Conservation (phyloP, 192 early-diverging fungal species). For the Kickxella alabastrina region DNA sequence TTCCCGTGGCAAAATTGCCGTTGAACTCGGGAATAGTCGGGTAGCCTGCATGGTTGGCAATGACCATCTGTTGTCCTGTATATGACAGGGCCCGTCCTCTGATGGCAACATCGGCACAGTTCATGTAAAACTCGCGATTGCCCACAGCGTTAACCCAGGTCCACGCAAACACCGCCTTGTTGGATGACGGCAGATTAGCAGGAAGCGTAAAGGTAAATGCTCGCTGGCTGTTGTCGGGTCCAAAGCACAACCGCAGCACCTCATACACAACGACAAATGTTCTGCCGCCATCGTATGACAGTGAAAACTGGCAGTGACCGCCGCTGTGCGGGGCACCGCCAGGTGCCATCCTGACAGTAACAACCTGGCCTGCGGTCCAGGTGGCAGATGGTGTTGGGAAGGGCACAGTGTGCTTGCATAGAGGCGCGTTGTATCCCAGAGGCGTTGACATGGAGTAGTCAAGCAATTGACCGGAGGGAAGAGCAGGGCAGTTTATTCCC, state of each 20-base stretch:
- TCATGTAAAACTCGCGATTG: conserved; percentile 46
- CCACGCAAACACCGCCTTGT: conserved; percentile 53
- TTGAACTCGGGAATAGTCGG: conserved; percentile 44
- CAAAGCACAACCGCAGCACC: background rate
- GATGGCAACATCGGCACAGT: conserved; percentile 29
- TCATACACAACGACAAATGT: conserved; percentile 50
- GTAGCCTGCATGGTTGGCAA: conserved; percentile 16
- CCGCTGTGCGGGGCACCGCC: conserved; percentile 21
- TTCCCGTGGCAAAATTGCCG: conserved; percentile 8
- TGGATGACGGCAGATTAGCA: conserved; percentile 25
- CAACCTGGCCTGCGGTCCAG: conserved; percentile 9
- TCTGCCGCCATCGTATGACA: conserved; percentile 42
- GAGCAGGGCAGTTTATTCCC: conserved; percentile 18
- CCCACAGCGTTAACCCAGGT: conserved; percentile 59
- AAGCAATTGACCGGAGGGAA: conserved; percentile 14
- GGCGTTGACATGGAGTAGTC: conserved; percentile 25
- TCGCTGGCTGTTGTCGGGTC: background rate
- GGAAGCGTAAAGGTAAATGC: conserved; percentile 43
- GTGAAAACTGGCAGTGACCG: conserved; percentile 50
- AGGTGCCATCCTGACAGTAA: conserved; percentile 5
- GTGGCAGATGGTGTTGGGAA: conserved; percentile 7
- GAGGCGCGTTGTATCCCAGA: conserved; percentile 2
- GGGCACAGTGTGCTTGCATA: conserved; percentile 17
- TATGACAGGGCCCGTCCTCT: conserved; percentile 4
- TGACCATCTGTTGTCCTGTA: conserved; percentile 10